phyloP scores from a whole-genome alignment of 441 rosid genomes.

The Omphalea diandra region DNA sequence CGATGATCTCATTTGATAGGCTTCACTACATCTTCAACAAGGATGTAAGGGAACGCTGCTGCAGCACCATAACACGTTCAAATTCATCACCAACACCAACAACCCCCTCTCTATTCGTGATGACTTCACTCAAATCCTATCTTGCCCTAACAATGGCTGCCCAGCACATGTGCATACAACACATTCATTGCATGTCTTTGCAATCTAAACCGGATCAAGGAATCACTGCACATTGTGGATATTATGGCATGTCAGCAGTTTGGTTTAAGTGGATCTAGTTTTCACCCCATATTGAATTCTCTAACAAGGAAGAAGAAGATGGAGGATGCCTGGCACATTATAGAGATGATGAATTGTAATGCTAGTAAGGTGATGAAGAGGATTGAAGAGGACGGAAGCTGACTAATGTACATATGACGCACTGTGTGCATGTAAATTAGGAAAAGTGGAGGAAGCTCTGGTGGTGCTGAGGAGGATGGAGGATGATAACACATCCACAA shows the following conservation, averaged over 20 bases:
- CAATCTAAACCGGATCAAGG: slow-evolving; percentile 42
- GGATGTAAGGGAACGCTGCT: slow-evolving; percentile 50
- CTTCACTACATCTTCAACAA: slow-evolving; percentile 57
- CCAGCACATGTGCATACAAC: slow-evolving; percentile 56
- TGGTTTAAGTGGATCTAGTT: slow-evolving; percentile 32
- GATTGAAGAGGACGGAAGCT: slow-evolving; percentile 49
- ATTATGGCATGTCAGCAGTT: slow-evolving; percentile 34
- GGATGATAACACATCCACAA: no score
- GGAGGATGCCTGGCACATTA: slow-evolving; percentile 54
- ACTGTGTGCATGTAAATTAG: slow-evolving; percentile 59
- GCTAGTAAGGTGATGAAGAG: slow-evolving; percentile 46
- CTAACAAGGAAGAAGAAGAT: slow-evolving; percentile 39
- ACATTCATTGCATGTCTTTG: slow-evolving; percentile 59
- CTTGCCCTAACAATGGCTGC: slow-evolving; percentile 46
- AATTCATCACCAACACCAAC: slow-evolving; percentile 51
- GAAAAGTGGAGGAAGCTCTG: slow-evolving; percentile 57
- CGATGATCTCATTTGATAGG: slow-evolving; percentile 50
- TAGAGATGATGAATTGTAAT: slow-evolving; percentile 42
- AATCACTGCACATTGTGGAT: slow-evolving; percentile 41
- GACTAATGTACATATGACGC: slow-evolving; percentile 69
- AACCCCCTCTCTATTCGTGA: slow-evolving; percentile 41
- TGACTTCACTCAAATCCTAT: slow-evolving; percentile 42
- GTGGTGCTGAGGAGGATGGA: slow-evolving; percentile 63
- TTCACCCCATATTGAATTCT: slow-evolving; percentile 53
- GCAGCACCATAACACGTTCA: slow-evolving; percentile 68